Base-by-base conservation (phyloP, 257 asterid genomes). In the Striga asiatica region DNA sequence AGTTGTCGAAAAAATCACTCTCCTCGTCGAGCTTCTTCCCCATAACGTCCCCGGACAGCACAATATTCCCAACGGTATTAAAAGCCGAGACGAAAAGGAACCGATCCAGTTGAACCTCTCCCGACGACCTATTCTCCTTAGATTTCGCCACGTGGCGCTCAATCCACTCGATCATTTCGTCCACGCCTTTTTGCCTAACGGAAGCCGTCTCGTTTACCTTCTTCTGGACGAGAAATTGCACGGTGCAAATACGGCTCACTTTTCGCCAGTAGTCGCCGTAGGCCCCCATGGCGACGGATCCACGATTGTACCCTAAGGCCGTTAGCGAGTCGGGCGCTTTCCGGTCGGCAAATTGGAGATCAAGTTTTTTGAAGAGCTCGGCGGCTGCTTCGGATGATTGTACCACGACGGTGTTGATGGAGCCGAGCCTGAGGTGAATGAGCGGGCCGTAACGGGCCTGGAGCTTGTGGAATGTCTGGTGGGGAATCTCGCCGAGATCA, bases 1-100 rank as follows among this genome's bases (percentile, higher is more conserved):
- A 39, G 20, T 8, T 9, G 0, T 39, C 21, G 47, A 2, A 39
- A 39, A 39, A 39, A 71, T 73, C n/a, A 68, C 27, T 22, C 68
- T 41, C 70, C 60, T 76, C 76, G 67, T 76, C 0, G 82, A 39
- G 21, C 28, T 58, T 59, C 9, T 81, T 75, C 13, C 70, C 79
- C 37, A 57, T 81, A 69, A 81, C 55, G 47, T 81, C 76, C 48
- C 60, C 58, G 0, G 85, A 76, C 43, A 81, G 27, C 71, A 76
- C 56, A 51, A 81, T 54, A 18, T 81, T 81, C 54, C 84, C 91
- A 11, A 81, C 8, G 74, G 63, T 74, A 68, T 81, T 81, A 41
- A 81, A 76, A 24, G 75, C 31, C 8, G 80, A 73, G 7, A 81
- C 67, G 41, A 81, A 81, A 9, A 56, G 73, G 25, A 55, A 78